A percentile compares a stretch with the other conserved stretches of the same genome.
phyloP scores from a whole-genome alignment of 2,329 filamentous ascomycete species.

The Endothia cerciana region DNA sequence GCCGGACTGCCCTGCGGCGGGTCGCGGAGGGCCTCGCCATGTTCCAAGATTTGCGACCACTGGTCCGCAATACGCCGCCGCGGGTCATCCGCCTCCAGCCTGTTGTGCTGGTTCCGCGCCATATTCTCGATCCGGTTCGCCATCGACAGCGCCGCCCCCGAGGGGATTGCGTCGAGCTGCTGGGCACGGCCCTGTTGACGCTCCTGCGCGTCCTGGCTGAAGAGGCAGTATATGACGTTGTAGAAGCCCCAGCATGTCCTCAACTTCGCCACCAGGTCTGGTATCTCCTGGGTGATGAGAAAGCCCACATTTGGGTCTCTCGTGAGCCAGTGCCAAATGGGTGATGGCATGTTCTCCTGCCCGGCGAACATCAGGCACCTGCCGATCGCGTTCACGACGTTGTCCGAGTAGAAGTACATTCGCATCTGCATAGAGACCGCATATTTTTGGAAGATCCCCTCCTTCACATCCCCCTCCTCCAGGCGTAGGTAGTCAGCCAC shows the following conservation, averaged over 20 bases:
- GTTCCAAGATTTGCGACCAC: conserved; percentile 11
- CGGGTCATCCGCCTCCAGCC: neutral
- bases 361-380: neutral
- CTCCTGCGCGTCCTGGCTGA: neutral
- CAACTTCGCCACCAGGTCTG: neutral
- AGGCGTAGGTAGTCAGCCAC: neutral
- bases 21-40: conserved; percentile 6
- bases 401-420: neutral
- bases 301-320: neutral
- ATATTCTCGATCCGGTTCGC: conserved; percentile 12
- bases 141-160: neutral
- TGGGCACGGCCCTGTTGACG: neutral
- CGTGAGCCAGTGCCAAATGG: neutral
- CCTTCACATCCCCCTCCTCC: neutral
- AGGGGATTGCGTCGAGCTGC: neutral
- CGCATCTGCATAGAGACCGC: neutral
- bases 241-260: neutral
- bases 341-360: neutral
- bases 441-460: neutral
- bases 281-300: neutral
- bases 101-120: conserved; percentile 11
- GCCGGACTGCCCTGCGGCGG: neutral
- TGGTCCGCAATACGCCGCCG: conserved; percentile 12
- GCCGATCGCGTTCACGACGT: neutral
- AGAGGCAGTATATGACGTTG: neutral